Evolutionary conservation across 805 yeast genomes (phyloP).

Genomic region (Vanderwaltozyma polyspora): DNA sequence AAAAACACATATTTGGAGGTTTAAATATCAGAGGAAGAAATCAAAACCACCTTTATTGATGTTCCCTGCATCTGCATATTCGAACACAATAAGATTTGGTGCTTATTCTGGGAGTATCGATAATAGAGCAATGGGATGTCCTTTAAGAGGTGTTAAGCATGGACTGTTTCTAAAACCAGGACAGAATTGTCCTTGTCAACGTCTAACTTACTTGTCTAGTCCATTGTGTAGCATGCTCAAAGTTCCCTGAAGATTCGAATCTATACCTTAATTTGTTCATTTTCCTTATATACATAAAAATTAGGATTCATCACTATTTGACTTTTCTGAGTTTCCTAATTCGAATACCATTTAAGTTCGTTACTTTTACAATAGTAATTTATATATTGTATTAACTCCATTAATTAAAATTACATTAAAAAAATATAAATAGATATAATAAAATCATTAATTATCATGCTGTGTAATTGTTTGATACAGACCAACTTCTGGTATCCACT

Average conservation of each 20-base stretch:
- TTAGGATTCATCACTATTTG: too few relatives aligned
- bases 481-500: conserved; percentile 25
- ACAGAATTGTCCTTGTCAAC: conserved; percentile 10
- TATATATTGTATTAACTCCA: too few relatives aligned
- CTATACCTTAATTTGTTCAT: too few relatives aligned
- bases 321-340: too few relatives aligned
- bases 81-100: conserved; percentile 13
- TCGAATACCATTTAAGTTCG: too few relatives aligned
- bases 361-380: too few relatives aligned
- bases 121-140: conserved; percentile 12
- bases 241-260: too few relatives aligned
- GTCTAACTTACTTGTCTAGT: conserved; percentile 11
- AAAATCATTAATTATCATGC: too few relatives aligned
- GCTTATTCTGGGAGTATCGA: conserved; percentile 11
- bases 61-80: conserved; percentile 1
- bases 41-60: conserved; percentile 3
- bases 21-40: conserved; percentile 4
- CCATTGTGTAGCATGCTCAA: conserved; percentile 7
- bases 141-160: conserved; percentile 12
- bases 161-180: conserved; percentile 9
- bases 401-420: too few relatives aligned
- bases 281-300: too few relatives aligned
- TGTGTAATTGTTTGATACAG: conserved; percentile 4
- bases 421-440: too few relatives aligned
- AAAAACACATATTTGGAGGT: conserved; percentile 6